Evolutionary conservation across 2,329 filamentous ascomycete species (phyloP), one percentile per base, ranked within the genome.

Genomic region (Sporothrix pallida): DNA sequence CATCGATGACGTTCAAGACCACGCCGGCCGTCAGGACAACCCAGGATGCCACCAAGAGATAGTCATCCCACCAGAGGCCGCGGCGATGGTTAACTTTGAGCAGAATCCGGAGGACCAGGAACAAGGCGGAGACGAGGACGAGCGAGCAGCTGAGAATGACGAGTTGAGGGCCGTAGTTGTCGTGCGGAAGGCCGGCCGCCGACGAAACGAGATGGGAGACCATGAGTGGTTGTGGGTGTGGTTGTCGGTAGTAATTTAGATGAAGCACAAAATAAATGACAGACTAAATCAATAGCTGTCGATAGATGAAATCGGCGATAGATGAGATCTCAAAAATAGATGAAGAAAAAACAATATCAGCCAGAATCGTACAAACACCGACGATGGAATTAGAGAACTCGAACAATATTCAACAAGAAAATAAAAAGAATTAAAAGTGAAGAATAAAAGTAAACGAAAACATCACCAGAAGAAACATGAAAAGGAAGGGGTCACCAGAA

Each of bases 41-140:
- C 77, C 77, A 78, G 23, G 77, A 73, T 1, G 72, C 76, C 23
- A 78, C 75, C 10, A 79, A 73, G 17, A 79, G 68, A 7, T 74
- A 75, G 69, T 79, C 78, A 20, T 79, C 79, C 77, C 78, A 80
- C 79, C 79, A 79, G 12, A 79, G 75, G 0, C 76, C 76, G 9
- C 76, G 74, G 8, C 75, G 73, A 23, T 75, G 74, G 12, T 71
- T 71, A 31, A 76, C 60, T 44, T 78, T 76, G 74, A 76, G 77
- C 58, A 78, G 76, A 1, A 79, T 31, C 13, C 79, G 77, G 26
- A 79, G 75, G n/a, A 17, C 70, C 8, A 79, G 75, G 56, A 79
- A 75, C 12, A 71, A 3, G 6, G 73, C 68, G 2, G 78, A 73
- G 13, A 77, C 42, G 13, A 68, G 44, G 1, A 75, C 74, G 20